Evolutionary conservation across 1,284 basidiomycete species (phyloP), one percentile per base, ranked within the genome.

Genomic region (Acaromyces ingoldii): DNA sequence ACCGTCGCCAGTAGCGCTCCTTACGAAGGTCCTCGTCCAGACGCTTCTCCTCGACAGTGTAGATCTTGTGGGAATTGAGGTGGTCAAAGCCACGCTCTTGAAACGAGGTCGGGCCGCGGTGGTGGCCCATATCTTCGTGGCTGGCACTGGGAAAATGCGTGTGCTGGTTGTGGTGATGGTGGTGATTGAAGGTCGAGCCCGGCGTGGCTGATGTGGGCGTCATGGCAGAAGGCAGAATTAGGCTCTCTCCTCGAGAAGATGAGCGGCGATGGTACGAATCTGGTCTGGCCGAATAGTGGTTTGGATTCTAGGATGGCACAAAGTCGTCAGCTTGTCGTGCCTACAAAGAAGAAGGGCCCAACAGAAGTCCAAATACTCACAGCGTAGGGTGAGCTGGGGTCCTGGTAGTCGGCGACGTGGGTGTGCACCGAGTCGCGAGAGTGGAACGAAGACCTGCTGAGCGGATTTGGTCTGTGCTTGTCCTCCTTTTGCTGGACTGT

Each of bases 1-100:
- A 97, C 66, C 89, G 82, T 78, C 96, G 96, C 93, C 93, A 98
- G 77, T 97, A 91, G 37, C 80, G 79, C 58, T 83, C 80, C 65
- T 84, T 84, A 51, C 79, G 76, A 54, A 79, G 81, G 58, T 86
- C 85, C 68, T 89, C 84, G 40, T 83, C 78, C 13, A 78, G 67
- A n/a, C 77, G 63, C 53, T 58, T 57, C 58, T 78, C 77, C 57
- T 78, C 77, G 26, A 49, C 34, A 31, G 63, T 62, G 36, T 7
- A 3, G 24, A 4, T 7, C 17, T 22, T 37, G 4, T 37, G 36
- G 17, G 36, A 37, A 15, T n/a, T 45, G 41, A 39, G 3, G 49
- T 57, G 49, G 42, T 65, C 63, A 40, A 62, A 49, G 30, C 46
- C 64, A 19, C 57, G 53, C 33, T 52, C 58, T 33, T 61, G 53